These are phyloP conservation scores for Nigrospora osmanthi DNA, from an alignment of 2,329 filamentous ascomycete genomes.

Conservation along the genomic window DNA sequence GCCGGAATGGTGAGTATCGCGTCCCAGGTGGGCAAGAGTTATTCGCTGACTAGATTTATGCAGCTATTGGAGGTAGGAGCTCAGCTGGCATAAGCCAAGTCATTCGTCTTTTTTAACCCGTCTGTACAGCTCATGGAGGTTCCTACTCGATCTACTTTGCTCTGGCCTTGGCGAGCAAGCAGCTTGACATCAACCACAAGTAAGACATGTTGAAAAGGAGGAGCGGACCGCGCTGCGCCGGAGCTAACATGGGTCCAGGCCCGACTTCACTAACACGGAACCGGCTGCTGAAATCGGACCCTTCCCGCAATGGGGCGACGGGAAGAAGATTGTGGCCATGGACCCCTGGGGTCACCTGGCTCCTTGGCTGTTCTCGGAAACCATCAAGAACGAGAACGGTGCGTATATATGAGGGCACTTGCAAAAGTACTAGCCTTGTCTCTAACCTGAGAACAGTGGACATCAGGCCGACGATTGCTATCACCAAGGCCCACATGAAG, in stretches of 20 bases:
- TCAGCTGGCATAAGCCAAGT: not conserved
- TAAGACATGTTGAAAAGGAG: conserved; percentile 17
- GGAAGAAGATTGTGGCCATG: conserved; percentile 95
- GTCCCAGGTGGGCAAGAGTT: conserved; percentile 3
- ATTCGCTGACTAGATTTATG: conserved; percentile 14
- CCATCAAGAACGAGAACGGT: conserved; percentile 68
- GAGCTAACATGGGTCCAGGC: conserved; percentile 24
- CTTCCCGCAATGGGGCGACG: conserved; percentile 82
- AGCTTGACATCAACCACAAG: conserved; percentile 75
- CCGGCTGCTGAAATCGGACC: conserved; percentile 85
- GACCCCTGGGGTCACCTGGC: conserved; percentile 86
- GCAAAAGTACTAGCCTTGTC: not conserved
- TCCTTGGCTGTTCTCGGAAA: conserved; percentile 74
- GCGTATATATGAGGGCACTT: conserved; percentile 7
- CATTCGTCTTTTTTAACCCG: conserved; percentile 9
- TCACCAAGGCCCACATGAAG: conserved; percentile 92
- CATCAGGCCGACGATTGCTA: conserved; percentile 82
- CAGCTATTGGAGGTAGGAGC: conserved; percentile 50
- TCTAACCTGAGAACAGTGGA: conserved; percentile 44
- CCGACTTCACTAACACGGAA: conserved; percentile 74
- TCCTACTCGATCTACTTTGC: conserved; percentile 97
- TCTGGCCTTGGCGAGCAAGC: conserved; percentile 82
- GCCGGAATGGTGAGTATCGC: conserved; percentile 62
- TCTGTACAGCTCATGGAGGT: conserved; percentile 51
- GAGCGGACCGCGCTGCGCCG: not conserved